A percentile compares a stretch with the other conserved stretches of the same genome.
phyloP scores from a whole-genome alignment of 768 basidiomycete species.

The Clitopilus passeckerianus region DNA sequence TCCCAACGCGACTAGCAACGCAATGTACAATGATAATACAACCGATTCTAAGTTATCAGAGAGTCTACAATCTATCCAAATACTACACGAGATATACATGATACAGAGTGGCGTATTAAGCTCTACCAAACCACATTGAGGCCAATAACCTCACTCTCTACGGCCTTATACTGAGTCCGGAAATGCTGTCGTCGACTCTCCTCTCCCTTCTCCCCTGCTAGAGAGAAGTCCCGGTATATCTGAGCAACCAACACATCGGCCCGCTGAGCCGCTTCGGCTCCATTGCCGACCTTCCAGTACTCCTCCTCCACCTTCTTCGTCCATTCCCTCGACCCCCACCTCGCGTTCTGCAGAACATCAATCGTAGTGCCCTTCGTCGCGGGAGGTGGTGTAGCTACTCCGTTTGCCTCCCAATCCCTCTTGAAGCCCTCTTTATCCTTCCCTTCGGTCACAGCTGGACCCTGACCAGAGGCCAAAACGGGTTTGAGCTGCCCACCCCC shows the following conservation, averaged over 20 bases:
- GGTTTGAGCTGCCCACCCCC: slow-evolving; percentile 86
- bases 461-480: slow-evolving; percentile 2
- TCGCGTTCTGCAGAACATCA: slow-evolving; percentile 37
- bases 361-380: slow-evolving; percentile 1
- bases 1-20: not conserved
- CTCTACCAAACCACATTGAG: slow-evolving; percentile 68
- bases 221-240: slow-evolving; percentile 24
- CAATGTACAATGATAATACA: slow-evolving; percentile 1
- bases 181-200: slow-evolving; percentile 43
- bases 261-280: slow-evolving; percentile 8
- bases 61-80: not conserved
- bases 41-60: not conserved
- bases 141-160: slow-evolving; percentile 81
- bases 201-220: slow-evolving; percentile 32
- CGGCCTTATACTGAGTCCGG: slow-evolving; percentile 78
- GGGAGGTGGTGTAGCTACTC: slow-evolving; percentile 28
- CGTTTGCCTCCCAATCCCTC: slow-evolving; percentile 57
- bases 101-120: not conserved
- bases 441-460: slow-evolving; percentile 10
- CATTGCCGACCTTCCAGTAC: slow-evolving; percentile 58
- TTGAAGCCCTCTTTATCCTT: slow-evolving; percentile 61
- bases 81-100: not conserved
- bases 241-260: slow-evolving; percentile 30
- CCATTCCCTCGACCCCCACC: slow-evolving; percentile 86
- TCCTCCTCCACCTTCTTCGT: slow-evolving; percentile 72